These are phyloP conservation scores for Xylariaceae sp. DNA, from an alignment of 2,329 filamentous ascomycete genomes.

Conservation along the genomic window DNA sequence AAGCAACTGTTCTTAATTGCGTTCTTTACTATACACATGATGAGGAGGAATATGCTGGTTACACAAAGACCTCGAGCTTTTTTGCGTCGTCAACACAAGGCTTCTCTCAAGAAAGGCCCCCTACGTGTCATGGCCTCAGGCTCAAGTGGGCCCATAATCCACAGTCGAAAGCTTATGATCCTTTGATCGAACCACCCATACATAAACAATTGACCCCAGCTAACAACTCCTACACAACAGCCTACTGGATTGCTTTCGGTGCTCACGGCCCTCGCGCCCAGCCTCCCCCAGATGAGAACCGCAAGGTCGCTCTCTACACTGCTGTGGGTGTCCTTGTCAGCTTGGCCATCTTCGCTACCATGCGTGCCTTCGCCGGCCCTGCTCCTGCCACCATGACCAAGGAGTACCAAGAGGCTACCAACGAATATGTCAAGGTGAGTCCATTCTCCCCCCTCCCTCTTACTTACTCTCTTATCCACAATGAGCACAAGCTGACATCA, in stretches of 20 bases:
- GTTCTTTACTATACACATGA: too few relatives aligned
- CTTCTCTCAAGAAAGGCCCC: not conserved
- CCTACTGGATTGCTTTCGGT: conserved; percentile 98
- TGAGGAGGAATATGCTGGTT: not conserved
- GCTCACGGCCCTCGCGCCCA: conserved; percentile 87
- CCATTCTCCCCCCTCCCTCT: not conserved
- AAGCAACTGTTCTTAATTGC: too few relatives aligned
- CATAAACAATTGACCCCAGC: conserved; percentile 25
- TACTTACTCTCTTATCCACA: not conserved
- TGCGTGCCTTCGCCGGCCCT: conserved; percentile 69
- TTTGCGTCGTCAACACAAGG: too few relatives aligned
- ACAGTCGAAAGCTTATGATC: not conserved
- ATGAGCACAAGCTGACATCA: conserved; percentile 14
- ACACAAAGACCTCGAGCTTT: not conserved
- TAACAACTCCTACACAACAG: conserved; percentile 50
- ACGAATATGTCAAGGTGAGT: conserved; percentile 89
- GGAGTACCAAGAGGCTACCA: conserved; percentile 93
- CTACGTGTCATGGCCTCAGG: conserved; percentile 8
- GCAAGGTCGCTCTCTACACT: conserved; percentile 73
- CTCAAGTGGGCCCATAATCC: conserved; percentile 21
- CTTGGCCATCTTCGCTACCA: conserved; percentile 65
- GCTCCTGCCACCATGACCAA: conserved; percentile 85
- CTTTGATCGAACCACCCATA: not conserved
- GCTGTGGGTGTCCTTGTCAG: conserved; percentile 62
- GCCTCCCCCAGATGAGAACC: conserved; percentile 77